Evolutionary conservation across 495 filamentous ascomycete genomes (phyloP), one percentile per base, ranked within the genome.

Genomic region (Bathelium albidoporum): DNA sequence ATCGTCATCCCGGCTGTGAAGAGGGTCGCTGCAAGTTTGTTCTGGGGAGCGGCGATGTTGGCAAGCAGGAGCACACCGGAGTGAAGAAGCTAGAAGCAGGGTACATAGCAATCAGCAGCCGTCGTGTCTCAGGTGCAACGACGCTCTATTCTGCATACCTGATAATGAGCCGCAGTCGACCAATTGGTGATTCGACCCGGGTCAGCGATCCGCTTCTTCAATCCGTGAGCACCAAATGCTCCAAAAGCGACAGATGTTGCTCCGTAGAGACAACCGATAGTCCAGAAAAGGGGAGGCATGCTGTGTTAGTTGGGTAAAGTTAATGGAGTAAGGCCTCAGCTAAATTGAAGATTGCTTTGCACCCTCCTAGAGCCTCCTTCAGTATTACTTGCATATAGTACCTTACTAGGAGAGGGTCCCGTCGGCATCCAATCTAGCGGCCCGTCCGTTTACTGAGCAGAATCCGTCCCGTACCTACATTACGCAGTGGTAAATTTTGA

Each of bases 181-280:
- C 81, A 87, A 66, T 78, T 83, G 29, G 76, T 77, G 41, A 86
- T 62, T 32, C 73, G 73, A 10, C 71, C 66, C n/a, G 83, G 83
- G 62, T 85, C 83, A 1, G 77, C 62, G 68, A 85, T 80, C 60
- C 71, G 70, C 58, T 77, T 78, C 71, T 84, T 85, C 28, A 87
- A 75, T 18, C 83, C 83, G 69, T 87, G 84, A 36, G 84, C 83
- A 20, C 84, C 84, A 69, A 85, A 87, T 1, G 84, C 84, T 20
- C 83, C 84, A 58, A 85, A 69, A n/a, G 71, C 75, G 63, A 87
- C 83, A 69, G 78, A 75, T 9, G 78, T 70, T 22, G 83, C 84
- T 72, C 83, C 83, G 70, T 78, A 84, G 55, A 85, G 61, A 72
- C 81, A 84, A 61, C 80, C 83, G 63, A 84, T 70, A 18, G 78